phyloP scores from a whole-genome alignment of 441 rosid species.

The Lepidium campestre region DNA sequence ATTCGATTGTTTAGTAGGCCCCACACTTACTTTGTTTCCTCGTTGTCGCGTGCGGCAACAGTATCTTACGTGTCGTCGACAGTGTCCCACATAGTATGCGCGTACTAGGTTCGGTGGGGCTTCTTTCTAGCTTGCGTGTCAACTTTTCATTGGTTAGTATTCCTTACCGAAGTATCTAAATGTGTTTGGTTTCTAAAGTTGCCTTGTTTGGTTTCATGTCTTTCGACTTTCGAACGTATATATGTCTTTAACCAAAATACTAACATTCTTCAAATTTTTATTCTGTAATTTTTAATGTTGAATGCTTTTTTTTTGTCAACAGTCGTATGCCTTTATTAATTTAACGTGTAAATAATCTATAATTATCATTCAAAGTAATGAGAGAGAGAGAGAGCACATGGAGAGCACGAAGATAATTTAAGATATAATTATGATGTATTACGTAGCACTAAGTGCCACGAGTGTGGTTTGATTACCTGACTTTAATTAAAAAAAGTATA shows the following conservation, averaged over 20 bases:
- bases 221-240: not conserved
- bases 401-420: constrained; percentile 19
- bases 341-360: not conserved
- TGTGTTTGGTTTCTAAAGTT: constrained; percentile 13
- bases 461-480: constrained; percentile 17
- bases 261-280: no score
- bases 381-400: constrained; percentile 15
- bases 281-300: no score
- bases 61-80: constrained; percentile 32
- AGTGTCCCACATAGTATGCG: constrained; percentile 23
- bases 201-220: constrained; percentile 1
- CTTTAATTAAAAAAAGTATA: not conserved
- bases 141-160: not conserved
- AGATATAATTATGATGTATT: not conserved
- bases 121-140: constrained; percentile 24
- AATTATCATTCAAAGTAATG: not conserved
- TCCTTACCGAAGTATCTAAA: constrained; percentile 2
- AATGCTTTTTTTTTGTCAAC: not conserved
- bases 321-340: not conserved
- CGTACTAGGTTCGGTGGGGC: constrained; percentile 29
- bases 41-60: constrained; percentile 31
- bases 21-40: constrained; percentile 16
- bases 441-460: constrained; percentile 23
- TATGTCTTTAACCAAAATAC: no score
- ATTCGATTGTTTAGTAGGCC: not conserved